Evolutionary conservation across 192 early-diverging fungal genomes (phyloP), one percentile per base, ranked within the genome.

Genomic region (Funneliformis geosporum): DNA sequence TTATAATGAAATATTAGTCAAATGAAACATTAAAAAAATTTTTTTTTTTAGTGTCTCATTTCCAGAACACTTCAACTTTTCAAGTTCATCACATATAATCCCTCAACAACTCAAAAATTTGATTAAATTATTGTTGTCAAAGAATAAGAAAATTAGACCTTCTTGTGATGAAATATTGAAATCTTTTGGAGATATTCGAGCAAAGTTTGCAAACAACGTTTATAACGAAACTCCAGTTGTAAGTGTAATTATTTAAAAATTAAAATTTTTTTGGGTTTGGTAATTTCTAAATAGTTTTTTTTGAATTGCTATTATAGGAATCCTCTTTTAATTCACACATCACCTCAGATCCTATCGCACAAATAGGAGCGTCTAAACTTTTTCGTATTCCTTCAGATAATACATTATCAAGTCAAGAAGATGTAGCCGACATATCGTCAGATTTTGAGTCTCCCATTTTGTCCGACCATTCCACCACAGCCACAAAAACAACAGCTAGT

Each of bases 111-210:
- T 93, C 40, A 87, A 89, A 76, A 67, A 83, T 38, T 81, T 93
- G 25, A 91, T 93, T 44, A 83, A 83, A 38, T 62, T 83, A 16
- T 79, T 93, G 8, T 61, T 93, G 5, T 86, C 89, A 0, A 80
- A 80, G 3, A 86, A 93, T 61, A 85, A 90, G 12, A 84, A 84
- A 2, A 87, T 84, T 23, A 87, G 93, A 11, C 92, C 92, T 7
- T 84, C 84, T 6, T 89, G 90, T 62, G 85, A 89, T 68, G 91
- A 92, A 43, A 90, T 93, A 33, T 66, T 93, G 43, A 75, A 73
- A 38, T 82, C 83, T 33, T 47, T 86, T 21, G 60, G 60, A 9
- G 46, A 67, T 11, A 60, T 83, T 8, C 62, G 71, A 47, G 33
- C 21, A 25, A 38, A 39, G 42, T 75, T 68, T 69, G 1, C 9